Evolutionary conservation across 1,284 basidiomycete species (phyloP).

Genomic region (Leccinum pachyderme): DNA sequence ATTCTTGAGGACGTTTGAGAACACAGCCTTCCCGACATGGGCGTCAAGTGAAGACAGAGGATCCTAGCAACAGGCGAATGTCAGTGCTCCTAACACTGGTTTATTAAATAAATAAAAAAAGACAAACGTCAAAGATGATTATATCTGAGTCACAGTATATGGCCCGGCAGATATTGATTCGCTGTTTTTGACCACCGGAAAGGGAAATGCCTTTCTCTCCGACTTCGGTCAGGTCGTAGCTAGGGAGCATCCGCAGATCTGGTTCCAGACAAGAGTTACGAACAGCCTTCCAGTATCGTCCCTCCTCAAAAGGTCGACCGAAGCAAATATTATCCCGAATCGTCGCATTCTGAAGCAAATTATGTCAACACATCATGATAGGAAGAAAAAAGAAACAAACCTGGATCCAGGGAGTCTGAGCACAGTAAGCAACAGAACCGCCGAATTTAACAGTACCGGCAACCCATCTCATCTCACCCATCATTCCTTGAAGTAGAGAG

Average conservation of each 20-base stretch:
- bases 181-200: constrained; percentile 82
- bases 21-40: constrained; percentile 85
- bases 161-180: constrained; percentile 76
- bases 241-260: constrained; percentile 63
- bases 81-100: neutral
- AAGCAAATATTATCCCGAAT: constrained; percentile 82
- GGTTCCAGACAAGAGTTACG: constrained; percentile 60
- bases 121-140: constrained; percentile 71
- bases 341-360: constrained; percentile 55
- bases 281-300: constrained; percentile 61
- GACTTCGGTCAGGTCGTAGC: constrained; percentile 83
- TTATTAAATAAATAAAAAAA: neutral
- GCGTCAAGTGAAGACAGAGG: constrained; percentile 80
- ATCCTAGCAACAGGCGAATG: constrained; percentile 44
- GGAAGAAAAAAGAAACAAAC: constrained; percentile 35
- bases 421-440: constrained; percentile 76
- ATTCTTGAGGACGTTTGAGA: constrained; percentile 76
- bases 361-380: neutral
- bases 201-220: constrained; percentile 87
- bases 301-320: constrained; percentile 63
- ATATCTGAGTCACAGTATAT: constrained; percentile 86
- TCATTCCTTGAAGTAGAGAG: constrained; percentile 71
- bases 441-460: constrained; percentile 66
- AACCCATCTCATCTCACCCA: constrained; percentile 78
- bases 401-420: constrained; percentile 90